These are phyloP conservation scores for Bromus sterilis DNA, from an alignment of 176 grass and related monocot species.

Conservation along the genomic window DNA sequence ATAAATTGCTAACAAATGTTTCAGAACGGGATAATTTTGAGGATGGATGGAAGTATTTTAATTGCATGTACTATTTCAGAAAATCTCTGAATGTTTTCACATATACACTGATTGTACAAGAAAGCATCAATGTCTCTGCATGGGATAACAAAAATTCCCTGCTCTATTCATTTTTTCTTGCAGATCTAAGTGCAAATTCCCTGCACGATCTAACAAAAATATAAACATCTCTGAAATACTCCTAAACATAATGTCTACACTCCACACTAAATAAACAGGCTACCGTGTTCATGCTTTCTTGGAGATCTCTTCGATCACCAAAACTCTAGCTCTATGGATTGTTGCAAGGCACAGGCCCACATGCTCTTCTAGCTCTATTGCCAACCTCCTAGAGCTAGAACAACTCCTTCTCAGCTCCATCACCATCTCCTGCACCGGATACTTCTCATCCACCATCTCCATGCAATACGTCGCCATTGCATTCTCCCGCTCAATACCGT, in stretches of 20 bases:
- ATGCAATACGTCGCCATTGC: conserved; percentile 28
- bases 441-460: conserved; percentile 1
- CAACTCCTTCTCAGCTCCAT: conserved; percentile 31
- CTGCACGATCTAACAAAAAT: not conserved
- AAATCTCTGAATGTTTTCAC: not conserved
- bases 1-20: not conserved
- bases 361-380: conserved; percentile 34
- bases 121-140: not conserved
- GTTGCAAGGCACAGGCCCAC: conserved; percentile 41
- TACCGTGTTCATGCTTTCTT: not conserved
- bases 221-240: not conserved
- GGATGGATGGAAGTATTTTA: not conserved
- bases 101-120: not conserved
- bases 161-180: too few species aligned
- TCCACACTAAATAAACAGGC: not conserved
- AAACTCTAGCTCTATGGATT: conserved; percentile 33
- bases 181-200: not conserved
- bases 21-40: not conserved
- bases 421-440: conserved; percentile 22
- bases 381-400: conserved; percentile 8
- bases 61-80: not conserved
- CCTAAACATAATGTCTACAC: not conserved
- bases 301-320: conserved; percentile 35
- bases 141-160: too few species aligned
- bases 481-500: conserved; percentile 35